Conservation (phyloP, 345 rosid genomes). For the Balakata baccata region DNA sequence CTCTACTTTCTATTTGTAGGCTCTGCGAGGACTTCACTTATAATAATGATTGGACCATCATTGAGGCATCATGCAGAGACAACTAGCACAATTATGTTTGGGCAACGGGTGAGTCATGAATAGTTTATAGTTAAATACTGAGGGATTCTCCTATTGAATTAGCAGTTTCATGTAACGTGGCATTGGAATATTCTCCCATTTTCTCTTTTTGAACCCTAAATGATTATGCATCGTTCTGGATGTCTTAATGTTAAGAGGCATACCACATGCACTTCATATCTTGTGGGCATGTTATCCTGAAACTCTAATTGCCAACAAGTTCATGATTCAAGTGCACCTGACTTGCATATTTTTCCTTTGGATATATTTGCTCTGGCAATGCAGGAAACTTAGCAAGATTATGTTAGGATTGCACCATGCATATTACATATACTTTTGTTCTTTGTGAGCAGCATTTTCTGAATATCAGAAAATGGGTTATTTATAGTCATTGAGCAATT, state of each 20-base stretch:
- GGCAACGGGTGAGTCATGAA: constrained; percentile 71
- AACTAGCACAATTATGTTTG: constrained; percentile 87
- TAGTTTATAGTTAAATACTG: not conserved
- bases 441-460: too few species aligned
- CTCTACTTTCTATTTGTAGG: constrained; percentile 42
- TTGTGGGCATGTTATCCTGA: not conserved
- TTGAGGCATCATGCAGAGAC: constrained; percentile 80
- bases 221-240: not conserved
- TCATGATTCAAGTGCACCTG: not conserved
- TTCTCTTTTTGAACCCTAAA: not conserved
- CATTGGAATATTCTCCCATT: not conserved
- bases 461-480: too few species aligned
- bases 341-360: not conserved
- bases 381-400: not conserved
- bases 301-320: not conserved
- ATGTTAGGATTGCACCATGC: too few species aligned
- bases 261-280: not conserved
- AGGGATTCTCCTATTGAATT: not conserved
- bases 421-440: too few species aligned
- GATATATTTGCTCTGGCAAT: not conserved
- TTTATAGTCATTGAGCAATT: too few species aligned
- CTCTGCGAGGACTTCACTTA: constrained; percentile 89
- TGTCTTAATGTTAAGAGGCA: not conserved
- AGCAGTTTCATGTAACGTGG: constrained; percentile 2
- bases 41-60: constrained; percentile 84